Conservation (phyloP, 2,329 filamentous ascomycete species). For the Alternaria sp. region DNA sequence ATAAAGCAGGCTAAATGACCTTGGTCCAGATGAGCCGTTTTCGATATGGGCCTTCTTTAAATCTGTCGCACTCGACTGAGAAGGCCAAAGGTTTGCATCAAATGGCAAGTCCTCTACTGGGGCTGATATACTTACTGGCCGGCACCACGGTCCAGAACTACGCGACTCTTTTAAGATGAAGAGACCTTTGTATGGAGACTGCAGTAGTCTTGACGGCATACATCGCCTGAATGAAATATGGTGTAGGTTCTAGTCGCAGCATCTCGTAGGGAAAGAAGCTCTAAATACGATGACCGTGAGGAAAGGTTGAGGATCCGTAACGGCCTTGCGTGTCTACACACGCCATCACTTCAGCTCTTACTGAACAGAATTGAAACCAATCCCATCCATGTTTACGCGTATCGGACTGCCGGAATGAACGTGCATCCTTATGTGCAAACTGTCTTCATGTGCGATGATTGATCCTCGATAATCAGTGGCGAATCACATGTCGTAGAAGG, state of each 20-base stretch:
- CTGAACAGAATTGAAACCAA: not conserved
- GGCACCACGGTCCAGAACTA: not conserved
- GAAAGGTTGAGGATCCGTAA: too few species aligned
- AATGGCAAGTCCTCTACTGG: not conserved
- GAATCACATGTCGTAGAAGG: conserved; percentile 21
- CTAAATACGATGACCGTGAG: not conserved
- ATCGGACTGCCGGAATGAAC: too few species aligned
- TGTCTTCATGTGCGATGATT: conserved; percentile 1
- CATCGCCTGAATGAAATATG: not conserved
- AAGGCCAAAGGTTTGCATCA: not conserved
- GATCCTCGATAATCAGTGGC: conserved; percentile 12
- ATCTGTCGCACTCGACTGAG: not conserved
- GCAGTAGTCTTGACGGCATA: not conserved
- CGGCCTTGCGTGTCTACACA: not conserved
- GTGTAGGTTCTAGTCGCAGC: not conserved
- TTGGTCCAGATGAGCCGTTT: not conserved
- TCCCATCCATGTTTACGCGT: not conserved
- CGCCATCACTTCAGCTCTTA: not conserved
- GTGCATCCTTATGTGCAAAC: not conserved
- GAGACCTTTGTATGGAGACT: not conserved
- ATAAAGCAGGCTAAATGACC: not conserved
- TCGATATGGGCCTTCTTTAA: not conserved
- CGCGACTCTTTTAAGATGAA: too few species aligned
- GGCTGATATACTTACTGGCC: not conserved
- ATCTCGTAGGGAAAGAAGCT: not conserved